phyloP scores from a whole-genome alignment of 2,329 filamentous ascomycete species.

The Claviceps pazoutovae region DNA sequence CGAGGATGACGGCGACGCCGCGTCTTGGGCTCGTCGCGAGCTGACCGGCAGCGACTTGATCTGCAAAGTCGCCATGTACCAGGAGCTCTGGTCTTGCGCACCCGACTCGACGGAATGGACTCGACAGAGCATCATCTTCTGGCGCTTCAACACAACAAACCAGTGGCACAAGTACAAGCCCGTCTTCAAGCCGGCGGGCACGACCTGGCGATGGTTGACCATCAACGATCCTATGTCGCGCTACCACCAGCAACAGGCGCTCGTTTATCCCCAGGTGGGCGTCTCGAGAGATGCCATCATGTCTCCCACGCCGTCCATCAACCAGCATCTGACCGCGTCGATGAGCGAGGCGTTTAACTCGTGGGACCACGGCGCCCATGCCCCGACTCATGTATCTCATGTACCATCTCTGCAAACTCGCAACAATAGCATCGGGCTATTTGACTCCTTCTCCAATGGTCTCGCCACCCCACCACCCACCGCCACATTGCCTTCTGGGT shows the following conservation, averaged over 20 bases:
- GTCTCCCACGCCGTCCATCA: conserved; percentile 36
- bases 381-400: conserved; percentile 16
- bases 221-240: conserved; percentile 46
- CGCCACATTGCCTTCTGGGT: conserved; percentile 34
- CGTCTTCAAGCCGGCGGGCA: conserved; percentile 37
- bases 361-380: conserved; percentile 25
- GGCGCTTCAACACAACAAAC: conserved; percentile 45
- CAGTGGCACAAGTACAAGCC: conserved; percentile 35
- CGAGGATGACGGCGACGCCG: conserved; percentile 26
- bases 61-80: conserved; percentile 50
- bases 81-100: conserved; percentile 47
- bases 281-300: conserved; percentile 32
- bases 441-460: conserved; percentile 37
- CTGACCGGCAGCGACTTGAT: conserved; percentile 41
- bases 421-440: conserved; percentile 24
- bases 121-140: conserved; percentile 46
- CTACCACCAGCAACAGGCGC: conserved; percentile 38
- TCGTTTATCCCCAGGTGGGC: conserved; percentile 21
- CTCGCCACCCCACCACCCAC: conserved; percentile 44
- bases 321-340: conserved; percentile 37
- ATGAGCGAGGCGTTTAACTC: conserved; percentile 45
- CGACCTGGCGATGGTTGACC: conserved; percentile 48
- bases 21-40: conserved; percentile 25
- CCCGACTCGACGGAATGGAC: conserved; percentile 35
- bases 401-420: conserved; percentile 20